Evolutionary conservation across 257 asterid genomes (phyloP).

Genomic region (Knoxia roxburghii): DNA sequence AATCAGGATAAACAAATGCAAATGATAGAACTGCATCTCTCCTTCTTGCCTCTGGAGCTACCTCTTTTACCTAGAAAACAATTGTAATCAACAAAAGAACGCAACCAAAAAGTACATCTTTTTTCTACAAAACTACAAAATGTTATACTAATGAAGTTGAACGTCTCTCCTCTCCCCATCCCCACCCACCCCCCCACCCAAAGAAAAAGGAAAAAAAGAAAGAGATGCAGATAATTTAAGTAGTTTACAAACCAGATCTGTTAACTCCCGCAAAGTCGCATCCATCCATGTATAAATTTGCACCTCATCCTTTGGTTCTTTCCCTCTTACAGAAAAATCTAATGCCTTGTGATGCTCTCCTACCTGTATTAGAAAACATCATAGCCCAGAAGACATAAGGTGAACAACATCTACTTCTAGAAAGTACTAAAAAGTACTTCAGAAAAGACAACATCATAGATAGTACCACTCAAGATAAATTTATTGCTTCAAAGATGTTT

Average conservation of each 20-base stretch:
- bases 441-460: background rate
- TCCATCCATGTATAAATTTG: slow-evolving; percentile 99
- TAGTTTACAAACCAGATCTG: slow-evolving; percentile 71
- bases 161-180: no score
- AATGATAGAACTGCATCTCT: slow-evolving; percentile 85
- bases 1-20: slow-evolving; percentile 83
- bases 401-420: no score
- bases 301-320: slow-evolving; percentile 99
- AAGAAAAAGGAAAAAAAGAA: no score
- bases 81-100: slow-evolving; percentile 1
- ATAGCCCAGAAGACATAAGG: no score
- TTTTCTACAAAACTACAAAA: background rate
- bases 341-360: slow-evolving; percentile 80
- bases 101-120: background rate
- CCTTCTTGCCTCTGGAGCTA: slow-evolving; percentile 90
- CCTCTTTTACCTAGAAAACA: slow-evolving; percentile 76
- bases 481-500: background rate
- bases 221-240: background rate
- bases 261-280: slow-evolving; percentile 93
- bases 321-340: slow-evolving; percentile 93
- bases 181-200: no score
- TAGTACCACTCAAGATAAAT: background rate
- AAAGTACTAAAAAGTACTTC: no score
- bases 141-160: no score
- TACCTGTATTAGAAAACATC: slow-evolving; percentile 30